Evolutionary conservation across 225 moss, liverwort and hornwort species (phyloP).

Genomic region (Ulota crispa): DNA sequence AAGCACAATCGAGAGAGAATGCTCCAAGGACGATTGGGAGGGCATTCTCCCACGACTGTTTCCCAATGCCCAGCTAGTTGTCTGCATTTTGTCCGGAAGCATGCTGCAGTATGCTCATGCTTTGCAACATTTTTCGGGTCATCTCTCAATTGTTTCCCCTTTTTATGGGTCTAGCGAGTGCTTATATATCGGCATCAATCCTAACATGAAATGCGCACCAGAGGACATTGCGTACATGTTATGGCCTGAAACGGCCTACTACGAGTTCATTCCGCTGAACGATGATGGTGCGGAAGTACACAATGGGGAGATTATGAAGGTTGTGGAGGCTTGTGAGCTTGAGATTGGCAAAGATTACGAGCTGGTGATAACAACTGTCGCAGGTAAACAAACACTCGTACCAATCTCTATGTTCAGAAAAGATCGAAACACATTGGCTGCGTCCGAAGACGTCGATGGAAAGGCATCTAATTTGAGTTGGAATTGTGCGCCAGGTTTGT

Average conservation of each 20-base stretch:
- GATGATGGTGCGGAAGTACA: constrained; percentile 1
- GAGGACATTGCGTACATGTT: constrained; percentile 63
- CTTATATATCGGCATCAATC: constrained; percentile 54
- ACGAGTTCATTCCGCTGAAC: constrained; percentile 66
- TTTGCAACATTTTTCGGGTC: constrained; percentile 46
- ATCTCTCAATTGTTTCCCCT: constrained; percentile 48
- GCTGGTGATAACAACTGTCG: constrained; percentile 67
- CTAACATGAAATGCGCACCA: constrained; percentile 46
- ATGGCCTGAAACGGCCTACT: constrained; percentile 64
- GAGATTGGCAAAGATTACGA: constrained; percentile 75
- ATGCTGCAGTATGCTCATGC: constrained; percentile 72
- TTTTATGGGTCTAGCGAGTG: constrained; percentile 62
- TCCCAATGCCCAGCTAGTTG: constrained; percentile 57
- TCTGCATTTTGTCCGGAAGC: constrained; percentile 58
- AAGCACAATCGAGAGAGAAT: constrained; percentile 40
- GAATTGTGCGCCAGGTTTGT: constrained; percentile 54
- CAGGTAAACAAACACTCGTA: constrained; percentile 38
- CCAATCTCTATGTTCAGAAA: neutral
- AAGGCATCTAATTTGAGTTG: neutral
- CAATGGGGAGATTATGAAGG: constrained; percentile 12
- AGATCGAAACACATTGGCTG: neutral
- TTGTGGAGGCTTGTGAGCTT: constrained; percentile 64
- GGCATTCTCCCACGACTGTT: constrained; percentile 73
- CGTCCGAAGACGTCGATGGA: neutral
- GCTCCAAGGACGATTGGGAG: constrained; percentile 51